These are phyloP conservation scores for Populus davidiana DNA, from an alignment of 345 rosid genomes.

Conservation along the genomic window DNA sequence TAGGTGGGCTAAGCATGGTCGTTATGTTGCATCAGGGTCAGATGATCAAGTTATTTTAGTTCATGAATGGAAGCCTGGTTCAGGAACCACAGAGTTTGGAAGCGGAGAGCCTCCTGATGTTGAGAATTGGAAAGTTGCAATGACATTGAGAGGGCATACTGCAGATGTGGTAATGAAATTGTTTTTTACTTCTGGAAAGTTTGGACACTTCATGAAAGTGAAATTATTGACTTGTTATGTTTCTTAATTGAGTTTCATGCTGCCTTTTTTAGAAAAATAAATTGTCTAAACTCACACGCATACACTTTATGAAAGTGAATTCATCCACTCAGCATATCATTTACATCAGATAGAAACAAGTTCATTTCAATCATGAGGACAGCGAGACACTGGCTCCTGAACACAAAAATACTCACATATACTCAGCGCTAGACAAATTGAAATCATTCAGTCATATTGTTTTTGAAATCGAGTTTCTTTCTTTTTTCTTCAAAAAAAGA, in stretches of 20 bases:
- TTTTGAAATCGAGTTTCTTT: not conserved
- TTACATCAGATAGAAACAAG: too few relatives aligned
- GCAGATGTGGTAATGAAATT: constrained; percentile 94
- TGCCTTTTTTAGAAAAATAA: not conserved
- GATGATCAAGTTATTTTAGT: constrained; percentile 91
- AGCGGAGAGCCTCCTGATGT: constrained; percentile 97
- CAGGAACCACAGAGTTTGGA: constrained; percentile 96
- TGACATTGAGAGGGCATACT: constrained; percentile 96
- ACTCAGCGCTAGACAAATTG: not conserved
- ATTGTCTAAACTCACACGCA: not conserved
- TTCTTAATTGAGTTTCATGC: constrained; percentile 5
- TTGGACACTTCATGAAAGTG: not conserved
- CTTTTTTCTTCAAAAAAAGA: not conserved
- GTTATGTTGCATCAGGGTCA: constrained; percentile 89
- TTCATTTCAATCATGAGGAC: too few relatives aligned
- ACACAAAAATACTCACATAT: too few relatives aligned
- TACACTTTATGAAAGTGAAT: too few relatives aligned
- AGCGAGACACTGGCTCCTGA: too few relatives aligned
- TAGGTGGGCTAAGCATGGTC: constrained; percentile 96
- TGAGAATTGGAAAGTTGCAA: constrained; percentile 97
- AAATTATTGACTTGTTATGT: not conserved
- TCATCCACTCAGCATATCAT: too few relatives aligned
- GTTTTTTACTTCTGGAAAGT: not conserved
- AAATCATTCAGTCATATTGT: not conserved
- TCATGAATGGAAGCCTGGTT: constrained; percentile 96